Base-by-base conservation (phyloP, 2,329 filamentous ascomycete species). In the Pestalotiopsis sp. region DNA sequence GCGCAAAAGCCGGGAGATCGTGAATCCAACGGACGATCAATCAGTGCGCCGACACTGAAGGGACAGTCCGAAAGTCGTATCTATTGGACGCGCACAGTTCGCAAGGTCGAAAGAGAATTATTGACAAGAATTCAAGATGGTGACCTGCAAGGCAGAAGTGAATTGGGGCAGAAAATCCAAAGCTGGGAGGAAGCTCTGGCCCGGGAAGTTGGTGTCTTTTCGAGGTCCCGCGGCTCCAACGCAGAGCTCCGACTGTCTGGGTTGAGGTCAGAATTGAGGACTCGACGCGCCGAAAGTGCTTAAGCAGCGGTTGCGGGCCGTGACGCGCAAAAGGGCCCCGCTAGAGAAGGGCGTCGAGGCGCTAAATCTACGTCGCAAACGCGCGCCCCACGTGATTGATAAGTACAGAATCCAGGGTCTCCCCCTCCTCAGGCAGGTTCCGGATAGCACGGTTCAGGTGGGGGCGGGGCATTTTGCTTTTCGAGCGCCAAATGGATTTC, bases 321-420 rank as follows among this genome's bases (percentile, higher is more conserved):
- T 31, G 59, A 38, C 59, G 31, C 27, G 31, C 45, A 36, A 31
- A 13, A 23, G 27, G 25, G 31, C 31, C 31, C 20, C 23, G 9
- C 11, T 23, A 58, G 14, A 36, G 12, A 25, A 4, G 23, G n/a
- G 57, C 27, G n/a, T 23, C 17, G 17, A 20, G n/a, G 45, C 45
- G 45, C 45, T 52, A 20, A 17, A 52, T 9, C 12, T 7, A 49
- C 45, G 45, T 20, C 45, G 20, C 45, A 17, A 52, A 20, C 45
- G 45, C 45, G 41, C n/a, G 45, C 57, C 57, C 57, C 57, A 59
- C 57, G 57, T 59, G 57, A 59, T 59, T n/a, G 57, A n/a, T 36
- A 14, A 59, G 57, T 27, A 12, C 27, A 7, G n/a, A 59, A 59
- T 27, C 31, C 57, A 36, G 23, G 57, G 23, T 59, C 14, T 55